Percentiles rank a stretch among this genome's conserved stretches.
phyloP scores from a whole-genome alignment of 2,329 filamentous ascomycete species.

The Diatrype stigma region DNA sequence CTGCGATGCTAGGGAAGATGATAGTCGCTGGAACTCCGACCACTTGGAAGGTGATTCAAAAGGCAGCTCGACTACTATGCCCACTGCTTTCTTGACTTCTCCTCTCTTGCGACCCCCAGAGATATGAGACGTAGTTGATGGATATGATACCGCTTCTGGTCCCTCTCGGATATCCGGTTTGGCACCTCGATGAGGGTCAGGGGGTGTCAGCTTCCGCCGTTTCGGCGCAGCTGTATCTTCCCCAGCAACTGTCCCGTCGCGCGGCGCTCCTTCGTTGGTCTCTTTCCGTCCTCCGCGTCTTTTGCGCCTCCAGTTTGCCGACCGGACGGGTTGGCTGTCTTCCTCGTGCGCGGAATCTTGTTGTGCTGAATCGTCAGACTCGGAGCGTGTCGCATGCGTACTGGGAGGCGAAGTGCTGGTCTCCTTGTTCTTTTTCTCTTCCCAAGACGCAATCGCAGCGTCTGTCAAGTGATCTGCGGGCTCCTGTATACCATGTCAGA shows the following conservation, averaged over 20 bases:
- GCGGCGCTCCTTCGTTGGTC: conserved; percentile 1
- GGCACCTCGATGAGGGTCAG: neutral
- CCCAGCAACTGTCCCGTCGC: conserved; percentile 1
- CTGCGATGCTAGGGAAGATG: conserved; percentile 5
- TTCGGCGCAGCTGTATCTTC: conserved; percentile 2
- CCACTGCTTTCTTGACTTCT: neutral
- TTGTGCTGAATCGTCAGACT: conserved; percentile 1
- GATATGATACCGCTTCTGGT: too few relatives aligned
- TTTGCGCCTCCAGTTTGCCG: conserved; percentile 1
- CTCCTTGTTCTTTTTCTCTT: conserved; percentile 11
- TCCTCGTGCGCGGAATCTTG: neutral
- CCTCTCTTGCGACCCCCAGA: too few relatives aligned
- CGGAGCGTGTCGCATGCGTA: conserved; percentile 4
- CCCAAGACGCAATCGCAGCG: conserved; percentile 21
- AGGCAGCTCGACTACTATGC: conserved; percentile 18
- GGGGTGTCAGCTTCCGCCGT: conserved; percentile 2
- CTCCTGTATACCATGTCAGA: conserved; percentile 15
- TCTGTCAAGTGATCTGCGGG: conserved; percentile 20
- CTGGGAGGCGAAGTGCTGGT: conserved; percentile 1
- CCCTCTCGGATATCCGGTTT: neutral
- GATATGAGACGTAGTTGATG: too few relatives aligned
- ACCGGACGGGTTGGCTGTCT: conserved; percentile 8
- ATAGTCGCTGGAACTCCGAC: conserved; percentile 14
- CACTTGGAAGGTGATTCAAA: conserved; percentile 10
- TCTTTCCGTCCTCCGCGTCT: conserved; percentile 1